Percentiles rank a stretch among this genome's conserved stretches.
Evolutionary conservation across 225 moss, liverwort and hornwort genomes (phyloP).

Genomic region (Sphagnum contortum): DNA sequence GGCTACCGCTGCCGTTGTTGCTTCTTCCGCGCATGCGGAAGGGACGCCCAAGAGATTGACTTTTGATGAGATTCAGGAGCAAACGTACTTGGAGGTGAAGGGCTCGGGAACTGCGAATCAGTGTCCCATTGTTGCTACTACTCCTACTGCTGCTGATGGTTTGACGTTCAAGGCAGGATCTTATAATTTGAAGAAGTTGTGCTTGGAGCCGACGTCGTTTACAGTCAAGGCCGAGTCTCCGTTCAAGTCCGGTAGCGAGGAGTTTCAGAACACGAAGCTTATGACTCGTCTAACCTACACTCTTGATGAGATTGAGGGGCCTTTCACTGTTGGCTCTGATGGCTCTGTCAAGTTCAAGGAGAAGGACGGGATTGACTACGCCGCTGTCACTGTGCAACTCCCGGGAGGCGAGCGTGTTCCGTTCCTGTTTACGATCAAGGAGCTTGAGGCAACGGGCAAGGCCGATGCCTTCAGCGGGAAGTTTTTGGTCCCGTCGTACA

Average conservation of each 20-base stretch:
- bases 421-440: constrained; percentile 80
- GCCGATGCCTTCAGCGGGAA: constrained; percentile 38
- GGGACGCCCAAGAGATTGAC: constrained; percentile 41
- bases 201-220: constrained; percentile 84
- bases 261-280: constrained; percentile 63
- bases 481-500: constrained; percentile 74
- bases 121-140: constrained; percentile 53
- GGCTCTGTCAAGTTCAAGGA: constrained; percentile 61
- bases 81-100: constrained; percentile 69
- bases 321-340: constrained; percentile 25
- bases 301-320: constrained; percentile 65
- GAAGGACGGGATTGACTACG: constrained; percentile 82
- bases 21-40: constrained; percentile 51
- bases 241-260: constrained; percentile 57
- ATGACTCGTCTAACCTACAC: constrained; percentile 92
- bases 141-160: constrained; percentile 18
- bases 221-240: constrained; percentile 71
- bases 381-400: constrained; percentile 86
- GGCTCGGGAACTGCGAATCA: constrained; percentile 80
- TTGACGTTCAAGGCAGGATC: constrained; percentile 42
- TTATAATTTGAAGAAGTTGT: constrained; percentile 62
- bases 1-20: constrained; percentile 65
- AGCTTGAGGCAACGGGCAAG: constrained; percentile 50
- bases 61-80: constrained; percentile 44
- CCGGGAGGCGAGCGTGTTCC: constrained; percentile 84